phyloP scores from a whole-genome alignment of 306 rosid species.

The Vigna unguiculata region DNA sequence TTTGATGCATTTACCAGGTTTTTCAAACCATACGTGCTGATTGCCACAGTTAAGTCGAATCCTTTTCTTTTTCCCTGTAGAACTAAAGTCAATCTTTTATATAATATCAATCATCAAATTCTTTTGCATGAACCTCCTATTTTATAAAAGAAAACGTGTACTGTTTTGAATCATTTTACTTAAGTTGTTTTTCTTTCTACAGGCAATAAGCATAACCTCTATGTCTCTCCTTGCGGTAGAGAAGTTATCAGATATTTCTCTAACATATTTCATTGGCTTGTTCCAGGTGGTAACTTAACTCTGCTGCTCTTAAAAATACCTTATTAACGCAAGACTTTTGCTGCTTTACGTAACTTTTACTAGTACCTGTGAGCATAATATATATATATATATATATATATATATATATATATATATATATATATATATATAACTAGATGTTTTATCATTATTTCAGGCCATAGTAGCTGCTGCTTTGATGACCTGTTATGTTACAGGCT shows the following conservation, averaged over 20 bases:
- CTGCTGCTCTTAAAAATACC: no score
- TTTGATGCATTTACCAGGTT: conserved; percentile 66
- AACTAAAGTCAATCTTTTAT: no score
- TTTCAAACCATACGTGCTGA: conserved; percentile 73
- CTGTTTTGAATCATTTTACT: no score
- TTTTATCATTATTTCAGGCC: conserved; percentile 55
- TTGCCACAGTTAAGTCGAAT: conserved; percentile 65
- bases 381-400: no score
- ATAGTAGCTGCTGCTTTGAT: conserved; percentile 65
- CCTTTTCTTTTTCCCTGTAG: not conserved
- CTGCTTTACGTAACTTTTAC: no score
- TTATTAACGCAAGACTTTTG: no score
- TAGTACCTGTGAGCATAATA: no score
- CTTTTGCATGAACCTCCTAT: no score
- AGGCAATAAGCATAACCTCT: conserved; percentile 73
- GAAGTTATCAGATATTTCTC: conserved; percentile 69
- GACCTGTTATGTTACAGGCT: conserved; percentile 73
- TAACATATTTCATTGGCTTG: conserved; percentile 65
- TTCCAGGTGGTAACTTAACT: conserved; percentile 53
- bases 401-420: no score
- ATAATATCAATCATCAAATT: no score
- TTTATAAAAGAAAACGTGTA: no score
- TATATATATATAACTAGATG: no score
- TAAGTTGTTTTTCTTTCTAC: conserved; percentile 26
- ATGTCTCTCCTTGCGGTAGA: conserved; percentile 74